Evolutionary conservation across 352 stramenopile genomes (phyloP).

Genomic region (Phytophthora cryptogea): DNA sequence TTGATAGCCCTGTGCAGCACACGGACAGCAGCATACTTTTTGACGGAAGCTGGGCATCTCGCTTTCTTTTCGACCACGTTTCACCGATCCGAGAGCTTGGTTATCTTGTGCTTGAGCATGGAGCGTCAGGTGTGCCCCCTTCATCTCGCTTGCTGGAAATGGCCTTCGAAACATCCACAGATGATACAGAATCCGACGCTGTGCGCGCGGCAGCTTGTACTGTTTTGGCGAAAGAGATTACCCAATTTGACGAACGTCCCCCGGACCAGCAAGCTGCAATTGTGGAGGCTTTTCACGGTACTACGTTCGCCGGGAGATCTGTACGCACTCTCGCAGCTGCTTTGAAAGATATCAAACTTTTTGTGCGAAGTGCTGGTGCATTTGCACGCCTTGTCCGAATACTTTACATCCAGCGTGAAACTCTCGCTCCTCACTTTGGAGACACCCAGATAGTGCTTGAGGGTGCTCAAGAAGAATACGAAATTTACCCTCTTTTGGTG

Average conservation of each 20-base stretch:
- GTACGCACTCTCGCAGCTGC: constrained; percentile 24
- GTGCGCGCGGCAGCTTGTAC: constrained; percentile 52
- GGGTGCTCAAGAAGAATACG: constrained; percentile 29
- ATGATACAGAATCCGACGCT: constrained; percentile 56
- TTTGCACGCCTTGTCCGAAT: constrained; percentile 43
- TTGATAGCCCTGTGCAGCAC: constrained; percentile 30
- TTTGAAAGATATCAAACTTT: constrained; percentile 40
- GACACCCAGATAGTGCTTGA: constrained; percentile 34
- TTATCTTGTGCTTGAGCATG: constrained; percentile 35
- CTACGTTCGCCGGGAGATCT: constrained; percentile 20
- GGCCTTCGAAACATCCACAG: constrained; percentile 49
- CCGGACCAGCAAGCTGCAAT: constrained; percentile 25
- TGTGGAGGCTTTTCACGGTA: constrained; percentile 22
- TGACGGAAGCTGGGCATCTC: constrained; percentile 54
- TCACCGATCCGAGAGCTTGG: constrained; percentile 55
- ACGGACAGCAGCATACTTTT: constrained; percentile 42
- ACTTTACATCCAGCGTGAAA: constrained; percentile 25
- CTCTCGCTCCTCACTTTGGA: constrained; percentile 34
- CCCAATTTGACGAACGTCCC: constrained; percentile 19
- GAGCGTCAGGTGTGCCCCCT: constrained; percentile 2
- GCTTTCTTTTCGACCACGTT: constrained; percentile 63
- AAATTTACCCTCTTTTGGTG: constrained; percentile 44
- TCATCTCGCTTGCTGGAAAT: constrained; percentile 45
- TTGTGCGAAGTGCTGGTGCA: constrained; percentile 23
- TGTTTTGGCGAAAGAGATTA: constrained; percentile 36